These are phyloP conservation scores for Ascochyta viciae-villosae DNA, from an alignment of 2,329 filamentous ascomycete species.

Conservation along the genomic window DNA sequence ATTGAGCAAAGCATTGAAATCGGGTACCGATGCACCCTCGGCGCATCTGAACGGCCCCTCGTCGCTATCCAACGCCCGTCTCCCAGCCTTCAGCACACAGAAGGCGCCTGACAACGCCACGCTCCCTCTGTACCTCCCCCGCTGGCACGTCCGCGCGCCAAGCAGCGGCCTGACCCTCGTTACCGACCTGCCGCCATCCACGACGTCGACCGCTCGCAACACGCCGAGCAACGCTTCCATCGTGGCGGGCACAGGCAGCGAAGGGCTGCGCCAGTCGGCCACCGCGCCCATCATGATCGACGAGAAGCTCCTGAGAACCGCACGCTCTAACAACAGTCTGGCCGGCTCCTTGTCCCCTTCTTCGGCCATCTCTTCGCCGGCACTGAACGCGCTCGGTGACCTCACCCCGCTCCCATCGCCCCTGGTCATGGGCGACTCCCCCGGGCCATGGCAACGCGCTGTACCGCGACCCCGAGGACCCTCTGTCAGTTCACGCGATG, in stretches of 20 bases:
- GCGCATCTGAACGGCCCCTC: conserved; percentile 9
- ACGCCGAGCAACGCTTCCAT: conserved; percentile 35
- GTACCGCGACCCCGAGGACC: conserved; percentile 45
- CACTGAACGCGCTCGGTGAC: conserved; percentile 57
- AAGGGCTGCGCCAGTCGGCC: conserved; percentile 42
- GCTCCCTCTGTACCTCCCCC: conserved; percentile 26
- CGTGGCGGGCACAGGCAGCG: conserved; percentile 41
- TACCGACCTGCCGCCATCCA: conserved; percentile 44
- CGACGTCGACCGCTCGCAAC: conserved; percentile 25
- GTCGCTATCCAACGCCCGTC: conserved; percentile 9
- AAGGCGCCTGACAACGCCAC: conserved; percentile 33
- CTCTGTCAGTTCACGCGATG: conserved; percentile 39
- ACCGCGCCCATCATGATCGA: conserved; percentile 50
- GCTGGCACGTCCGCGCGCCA: conserved; percentile 35
- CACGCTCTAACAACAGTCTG: conserved; percentile 54
- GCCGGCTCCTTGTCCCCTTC: conserved; percentile 54
- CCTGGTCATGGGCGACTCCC: conserved; percentile 52
- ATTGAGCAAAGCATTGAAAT: conserved; percentile 13
- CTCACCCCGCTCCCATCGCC: conserved; percentile 62
- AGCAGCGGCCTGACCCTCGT: conserved; percentile 35
- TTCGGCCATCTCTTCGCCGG: conserved; percentile 56
- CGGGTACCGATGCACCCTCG: conserved; percentile 7
- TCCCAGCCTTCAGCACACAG: conserved; percentile 6
- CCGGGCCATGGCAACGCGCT: conserved; percentile 52
- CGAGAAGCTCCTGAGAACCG: conserved; percentile 47